These are phyloP conservation scores for Candida krabiensis DNA, from an alignment of 805 yeast genomes.

Conservation along the genomic window DNA sequence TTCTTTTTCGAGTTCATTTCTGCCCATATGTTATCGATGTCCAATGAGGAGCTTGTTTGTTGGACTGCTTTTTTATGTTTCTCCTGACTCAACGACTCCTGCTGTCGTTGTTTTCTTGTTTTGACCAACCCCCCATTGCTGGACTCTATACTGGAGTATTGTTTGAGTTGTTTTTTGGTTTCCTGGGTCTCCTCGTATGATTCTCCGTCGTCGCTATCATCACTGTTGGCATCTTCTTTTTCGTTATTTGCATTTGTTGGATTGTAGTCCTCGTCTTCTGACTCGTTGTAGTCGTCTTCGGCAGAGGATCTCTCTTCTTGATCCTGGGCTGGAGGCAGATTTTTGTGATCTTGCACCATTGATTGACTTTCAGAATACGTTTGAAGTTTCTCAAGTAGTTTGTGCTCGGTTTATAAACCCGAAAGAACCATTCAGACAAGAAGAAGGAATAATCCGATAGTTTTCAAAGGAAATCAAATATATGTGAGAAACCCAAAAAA, in stretches of 20 bases:
- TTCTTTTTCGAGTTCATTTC: conserved; percentile 41
- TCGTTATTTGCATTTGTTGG: conserved; percentile 29
- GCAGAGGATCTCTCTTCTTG: conserved; percentile 9
- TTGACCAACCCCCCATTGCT: conserved; percentile 62
- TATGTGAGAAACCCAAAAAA: not conserved
- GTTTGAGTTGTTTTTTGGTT: conserved; percentile 22
- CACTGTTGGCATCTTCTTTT: conserved; percentile 17
- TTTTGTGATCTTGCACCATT: too few relatives aligned
- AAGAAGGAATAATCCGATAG: too few relatives aligned
- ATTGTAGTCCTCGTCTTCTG: conserved; percentile 58
- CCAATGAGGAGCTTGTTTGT: conserved; percentile 31
- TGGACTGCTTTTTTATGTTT: conserved; percentile 18
- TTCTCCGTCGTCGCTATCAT: conserved; percentile 37
- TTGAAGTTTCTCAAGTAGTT: too few relatives aligned
- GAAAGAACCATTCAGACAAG: too few relatives aligned
- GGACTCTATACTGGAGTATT: conserved; percentile 57
- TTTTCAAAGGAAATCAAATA: too few relatives aligned
- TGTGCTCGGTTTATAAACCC: too few relatives aligned
- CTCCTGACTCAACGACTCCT: conserved; percentile 32
- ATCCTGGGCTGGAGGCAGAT: too few relatives aligned
- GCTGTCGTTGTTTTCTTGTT: conserved; percentile 62
- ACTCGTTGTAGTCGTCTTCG: conserved; percentile 50
- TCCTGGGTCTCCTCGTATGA: conserved; percentile 34
- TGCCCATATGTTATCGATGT: conserved; percentile 55
- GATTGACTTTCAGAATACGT: too few relatives aligned